phyloP scores from a whole-genome alignment of 768 basidiomycete species.

The Pleurotus giganteus region DNA sequence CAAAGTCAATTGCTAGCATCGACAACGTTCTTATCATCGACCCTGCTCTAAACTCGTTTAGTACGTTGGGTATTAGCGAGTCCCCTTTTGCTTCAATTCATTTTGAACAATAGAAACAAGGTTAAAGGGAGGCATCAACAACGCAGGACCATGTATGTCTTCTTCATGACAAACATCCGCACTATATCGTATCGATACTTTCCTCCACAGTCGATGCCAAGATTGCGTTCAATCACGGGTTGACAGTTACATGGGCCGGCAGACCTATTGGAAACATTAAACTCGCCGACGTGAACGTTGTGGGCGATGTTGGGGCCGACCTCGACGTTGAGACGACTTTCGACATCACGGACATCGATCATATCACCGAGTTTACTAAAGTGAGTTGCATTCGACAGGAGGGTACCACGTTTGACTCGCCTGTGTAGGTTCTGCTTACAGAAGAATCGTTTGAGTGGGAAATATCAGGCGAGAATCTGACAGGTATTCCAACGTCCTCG shows the following conservation, averaged over 20 bases:
- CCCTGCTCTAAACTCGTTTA: slow-evolving; percentile 56
- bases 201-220: slow-evolving; percentile 55
- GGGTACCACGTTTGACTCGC: slow-evolving; percentile 1
- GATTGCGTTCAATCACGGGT: slow-evolving; percentile 62
- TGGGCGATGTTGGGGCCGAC: slow-evolving; percentile 62
- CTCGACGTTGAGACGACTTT: slow-evolving; percentile 56
- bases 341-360: slow-evolving; percentile 52
- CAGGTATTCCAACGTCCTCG: slow-evolving; percentile 35
- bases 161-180: background rate
- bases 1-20: slow-evolving; percentile 34
- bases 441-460: slow-evolving; percentile 68
- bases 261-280: slow-evolving; percentile 55
- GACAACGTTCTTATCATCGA: slow-evolving; percentile 60
- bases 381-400: slow-evolving; percentile 21
- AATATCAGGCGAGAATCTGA: slow-evolving; percentile 63
- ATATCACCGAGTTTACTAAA: slow-evolving; percentile 66
- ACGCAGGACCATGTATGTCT: slow-evolving; percentile 69
- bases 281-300: slow-evolving; percentile 57
- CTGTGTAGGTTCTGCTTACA: slow-evolving; percentile 50
- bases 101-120: slow-evolving; percentile 33
- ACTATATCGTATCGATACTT: slow-evolving; percentile 4
- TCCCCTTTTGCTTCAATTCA: background rate
- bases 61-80: slow-evolving; percentile 27
- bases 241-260: slow-evolving; percentile 60
- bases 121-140: slow-evolving; percentile 61